Evolutionary conservation across 2,329 filamentous ascomycete genomes (phyloP).

Genomic region (Xylaria sp.): DNA sequence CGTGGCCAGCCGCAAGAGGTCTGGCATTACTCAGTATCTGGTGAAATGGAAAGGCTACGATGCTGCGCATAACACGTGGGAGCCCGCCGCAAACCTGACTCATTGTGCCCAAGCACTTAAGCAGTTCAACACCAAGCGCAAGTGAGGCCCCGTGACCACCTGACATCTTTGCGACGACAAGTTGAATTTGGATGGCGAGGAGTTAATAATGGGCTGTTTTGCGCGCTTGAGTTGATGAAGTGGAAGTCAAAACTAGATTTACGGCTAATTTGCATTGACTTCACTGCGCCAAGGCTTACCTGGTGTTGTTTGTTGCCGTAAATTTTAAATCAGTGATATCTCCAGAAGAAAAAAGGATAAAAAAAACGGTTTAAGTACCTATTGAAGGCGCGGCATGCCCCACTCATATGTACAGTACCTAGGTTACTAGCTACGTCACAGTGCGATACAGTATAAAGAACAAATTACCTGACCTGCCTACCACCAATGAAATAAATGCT

Average conservation of each 20-base stretch:
- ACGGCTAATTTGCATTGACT: not conserved
- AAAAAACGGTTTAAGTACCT: too few relatives aligned
- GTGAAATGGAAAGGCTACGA: constrained; percentile 66
- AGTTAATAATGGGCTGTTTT: not conserved
- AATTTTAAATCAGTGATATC: not conserved
- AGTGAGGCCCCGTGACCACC: not conserved
- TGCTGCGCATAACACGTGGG: constrained; percentile 62
- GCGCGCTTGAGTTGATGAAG: not conserved
- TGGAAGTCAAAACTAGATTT: not conserved
- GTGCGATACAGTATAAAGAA: constrained; percentile 2
- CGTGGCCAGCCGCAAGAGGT: constrained; percentile 52
- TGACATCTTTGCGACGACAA: not conserved
- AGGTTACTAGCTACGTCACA: not conserved
- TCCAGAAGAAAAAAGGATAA: not conserved
- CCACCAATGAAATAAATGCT: too few relatives aligned
- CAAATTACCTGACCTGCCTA: too few relatives aligned
- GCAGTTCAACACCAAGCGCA: constrained; percentile 29
- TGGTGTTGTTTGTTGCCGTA: too few relatives aligned
- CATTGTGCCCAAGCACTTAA: constrained; percentile 48
- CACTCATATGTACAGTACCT: not conserved
- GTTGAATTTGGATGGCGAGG: not conserved
- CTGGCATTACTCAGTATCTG: constrained; percentile 51
- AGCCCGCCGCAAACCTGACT: constrained; percentile 58
- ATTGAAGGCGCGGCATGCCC: too few relatives aligned
- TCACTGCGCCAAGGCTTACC: not conserved